Percentiles rank a stretch among this genome's conserved stretches.
Evolutionary conservation across 1,139 yeast species (phyloP).

Genomic region (Ogataea hybrid): DNA sequence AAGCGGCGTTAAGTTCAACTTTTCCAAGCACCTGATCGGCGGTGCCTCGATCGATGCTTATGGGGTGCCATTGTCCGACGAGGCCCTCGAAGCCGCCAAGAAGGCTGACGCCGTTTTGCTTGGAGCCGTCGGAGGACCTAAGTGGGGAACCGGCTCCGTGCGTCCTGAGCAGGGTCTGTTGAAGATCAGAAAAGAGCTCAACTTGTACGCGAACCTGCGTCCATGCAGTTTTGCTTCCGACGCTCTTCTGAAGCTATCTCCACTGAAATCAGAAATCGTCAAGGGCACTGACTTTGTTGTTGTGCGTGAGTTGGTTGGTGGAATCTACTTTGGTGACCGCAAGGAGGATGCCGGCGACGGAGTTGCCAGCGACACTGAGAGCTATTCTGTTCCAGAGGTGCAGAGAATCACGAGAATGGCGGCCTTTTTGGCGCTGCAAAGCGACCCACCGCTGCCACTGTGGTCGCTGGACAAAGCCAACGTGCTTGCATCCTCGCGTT

Average conservation of each 20-base stretch:
- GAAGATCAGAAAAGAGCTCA: slow-evolving; percentile 90
- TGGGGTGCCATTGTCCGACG: slow-evolving; percentile 90
- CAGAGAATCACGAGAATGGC: slow-evolving; percentile 98
- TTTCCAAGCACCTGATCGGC: slow-evolving; percentile 84
- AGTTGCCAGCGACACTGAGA: slow-evolving; percentile 91
- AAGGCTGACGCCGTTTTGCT: slow-evolving; percentile 87
- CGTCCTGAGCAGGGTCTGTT: slow-evolving; percentile 97
- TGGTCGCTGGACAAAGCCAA: slow-evolving; percentile 98
- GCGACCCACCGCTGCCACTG: slow-evolving; percentile 87
- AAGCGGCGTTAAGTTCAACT: slow-evolving; percentile 66
- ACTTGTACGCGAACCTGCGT: slow-evolving; percentile 90
- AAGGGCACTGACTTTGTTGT: slow-evolving; percentile 89
- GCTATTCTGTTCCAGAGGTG: slow-evolving; percentile 86
- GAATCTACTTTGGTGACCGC: slow-evolving; percentile 95
- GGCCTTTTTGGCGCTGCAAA: slow-evolving; percentile 92
- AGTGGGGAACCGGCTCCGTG: slow-evolving; percentile 94
- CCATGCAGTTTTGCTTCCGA: slow-evolving; percentile 97
- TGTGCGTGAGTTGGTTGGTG: slow-evolving; percentile 96
- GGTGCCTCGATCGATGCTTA: slow-evolving; percentile 99
- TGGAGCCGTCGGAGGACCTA: slow-evolving; percentile 99
- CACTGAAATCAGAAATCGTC: slow-evolving; percentile 79
- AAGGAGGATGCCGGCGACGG: slow-evolving; percentile 85
- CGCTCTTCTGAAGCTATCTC: slow-evolving; percentile 77
- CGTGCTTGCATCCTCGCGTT: slow-evolving; percentile 91
- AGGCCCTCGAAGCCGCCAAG: slow-evolving; percentile 80